These are phyloP conservation scores for Phytophthora palmivora DNA, from an alignment of 352 stramenopile genomes.

Conservation along the genomic window DNA sequence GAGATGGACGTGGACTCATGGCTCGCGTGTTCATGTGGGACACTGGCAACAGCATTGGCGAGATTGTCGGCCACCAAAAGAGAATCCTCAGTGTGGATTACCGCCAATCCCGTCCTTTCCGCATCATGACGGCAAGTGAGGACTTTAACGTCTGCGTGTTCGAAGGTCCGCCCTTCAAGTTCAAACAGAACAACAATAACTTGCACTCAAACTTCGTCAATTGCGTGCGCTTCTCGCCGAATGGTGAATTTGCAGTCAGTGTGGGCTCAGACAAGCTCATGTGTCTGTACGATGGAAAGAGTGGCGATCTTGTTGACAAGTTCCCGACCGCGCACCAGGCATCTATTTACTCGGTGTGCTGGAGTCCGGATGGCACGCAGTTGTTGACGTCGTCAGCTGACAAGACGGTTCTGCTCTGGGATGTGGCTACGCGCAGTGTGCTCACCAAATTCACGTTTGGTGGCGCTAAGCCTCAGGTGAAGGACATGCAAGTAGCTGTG, in stretches of 20 bases:
- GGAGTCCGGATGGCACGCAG: constrained; percentile 90
- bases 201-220: constrained; percentile 97
- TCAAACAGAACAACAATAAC: constrained; percentile 93
- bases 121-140: constrained; percentile 95
- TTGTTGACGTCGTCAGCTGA: constrained; percentile 96
- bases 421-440: constrained; percentile 76
- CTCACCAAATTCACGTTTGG: constrained; percentile 84
- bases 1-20: constrained; percentile 83
- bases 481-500: constrained; percentile 87
- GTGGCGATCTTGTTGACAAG: constrained; percentile 82
- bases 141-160: constrained; percentile 96
- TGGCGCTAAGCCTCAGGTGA: constrained; percentile 65
- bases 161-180: constrained; percentile 96
- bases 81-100: constrained; percentile 93
- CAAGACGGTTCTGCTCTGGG: constrained; percentile 96
- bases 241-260: constrained; percentile 91
- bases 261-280: constrained; percentile 96
- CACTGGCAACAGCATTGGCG: constrained; percentile 95
- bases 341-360: constrained; percentile 96
- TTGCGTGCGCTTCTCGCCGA: constrained; percentile 93
- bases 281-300: constrained; percentile 95
- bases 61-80: constrained; percentile 95
- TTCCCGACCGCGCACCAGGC: constrained; percentile 86
- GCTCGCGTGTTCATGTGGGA: constrained; percentile 96
- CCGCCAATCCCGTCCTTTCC: constrained; percentile 93